phyloP scores from a whole-genome alignment of 257 asterid species.

The Dorcoceras hygrometricum region DNA sequence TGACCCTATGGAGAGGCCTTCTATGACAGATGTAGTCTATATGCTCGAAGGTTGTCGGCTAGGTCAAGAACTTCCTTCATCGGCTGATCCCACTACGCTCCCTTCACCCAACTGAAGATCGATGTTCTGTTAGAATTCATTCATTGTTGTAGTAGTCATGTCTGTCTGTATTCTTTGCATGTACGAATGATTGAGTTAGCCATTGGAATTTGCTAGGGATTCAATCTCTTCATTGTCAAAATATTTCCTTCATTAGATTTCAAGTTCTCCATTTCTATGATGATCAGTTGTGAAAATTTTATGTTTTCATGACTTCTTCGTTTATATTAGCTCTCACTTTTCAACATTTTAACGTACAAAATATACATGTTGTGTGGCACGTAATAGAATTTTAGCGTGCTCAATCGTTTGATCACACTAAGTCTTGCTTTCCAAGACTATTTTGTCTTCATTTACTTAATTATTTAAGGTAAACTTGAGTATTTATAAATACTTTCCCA shows the following conservation, averaged over 20 bases:
- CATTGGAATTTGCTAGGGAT: conserved; percentile 1
- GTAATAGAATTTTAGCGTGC: not conserved
- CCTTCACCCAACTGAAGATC: conserved; percentile 45
- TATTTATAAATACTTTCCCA: too few species aligned
- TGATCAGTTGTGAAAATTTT: not conserved
- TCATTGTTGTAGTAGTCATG: conserved; percentile 8
- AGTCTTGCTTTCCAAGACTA: too few species aligned
- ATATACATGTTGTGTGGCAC: too few species aligned
- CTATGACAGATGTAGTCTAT: conserved; percentile 69
- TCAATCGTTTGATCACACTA: too few species aligned
- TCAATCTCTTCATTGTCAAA: conserved; percentile 1
- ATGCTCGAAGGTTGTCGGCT: conserved; percentile 79
- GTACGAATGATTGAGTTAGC: conserved; percentile 14
- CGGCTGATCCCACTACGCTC: conserved; percentile 67
- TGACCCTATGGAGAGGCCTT: conserved; percentile 63
- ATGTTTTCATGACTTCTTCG: not conserved
- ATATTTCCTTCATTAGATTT: not conserved
- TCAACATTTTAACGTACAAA: too few species aligned
- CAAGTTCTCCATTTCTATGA: not conserved
- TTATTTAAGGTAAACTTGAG: too few species aligned
- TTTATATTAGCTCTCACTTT: not conserved
- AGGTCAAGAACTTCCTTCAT: conserved; percentile 66
- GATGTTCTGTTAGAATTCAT: not conserved
- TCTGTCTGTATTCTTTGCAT: conserved; percentile 36
- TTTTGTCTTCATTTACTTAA: too few species aligned